Percentiles rank a stretch among this genome's conserved stretches.
These are phyloP conservation scores for Naganishia liquefaciens DNA, from an alignment of 1,284 basidiomycete species.

Conservation along the genomic window DNA sequence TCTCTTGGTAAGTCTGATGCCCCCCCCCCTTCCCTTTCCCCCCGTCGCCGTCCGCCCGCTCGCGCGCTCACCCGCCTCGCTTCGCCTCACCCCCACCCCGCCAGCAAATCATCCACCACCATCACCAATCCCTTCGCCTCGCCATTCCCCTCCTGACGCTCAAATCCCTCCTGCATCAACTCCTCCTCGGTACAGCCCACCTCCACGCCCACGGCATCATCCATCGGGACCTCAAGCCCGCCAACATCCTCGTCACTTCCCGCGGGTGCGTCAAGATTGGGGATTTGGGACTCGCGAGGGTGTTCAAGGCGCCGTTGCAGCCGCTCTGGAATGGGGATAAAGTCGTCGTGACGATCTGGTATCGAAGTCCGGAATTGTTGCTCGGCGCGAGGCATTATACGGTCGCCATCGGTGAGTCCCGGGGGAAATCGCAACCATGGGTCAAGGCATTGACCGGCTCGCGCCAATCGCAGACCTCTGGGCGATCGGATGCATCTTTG, in stretches of 20 bases:
- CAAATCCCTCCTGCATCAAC: conserved; percentile 91
- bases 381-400: conserved; percentile 97
- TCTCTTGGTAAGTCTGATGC: conserved; percentile 68
- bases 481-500: conserved; percentile 96
- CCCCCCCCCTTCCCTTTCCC: conserved; percentile 1
- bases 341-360: conserved; percentile 99
- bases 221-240: conserved; percentile 89
- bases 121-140: conserved; percentile 78
- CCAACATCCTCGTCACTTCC: conserved; percentile 93
- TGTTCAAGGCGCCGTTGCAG: conserved; percentile 81
- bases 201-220: conserved; percentile 93
- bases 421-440: not conserved
- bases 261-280: conserved; percentile 94
- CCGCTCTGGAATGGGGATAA: conserved; percentile 81
- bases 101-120: conserved; percentile 97
- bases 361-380: conserved; percentile 91
- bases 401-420: conserved; percentile 71
- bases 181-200: conserved; percentile 92
- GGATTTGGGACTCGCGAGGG: conserved; percentile 88
- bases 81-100: too few species aligned
- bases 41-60: not conserved
- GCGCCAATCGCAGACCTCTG: conserved; percentile 68
- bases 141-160: conserved; percentile 75
- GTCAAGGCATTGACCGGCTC: not conserved
- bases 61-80: too few species aligned